phyloP scores from a whole-genome alignment of 2,329 filamentous ascomycete genomes.

The Uncinocarpus reesii region DNA sequence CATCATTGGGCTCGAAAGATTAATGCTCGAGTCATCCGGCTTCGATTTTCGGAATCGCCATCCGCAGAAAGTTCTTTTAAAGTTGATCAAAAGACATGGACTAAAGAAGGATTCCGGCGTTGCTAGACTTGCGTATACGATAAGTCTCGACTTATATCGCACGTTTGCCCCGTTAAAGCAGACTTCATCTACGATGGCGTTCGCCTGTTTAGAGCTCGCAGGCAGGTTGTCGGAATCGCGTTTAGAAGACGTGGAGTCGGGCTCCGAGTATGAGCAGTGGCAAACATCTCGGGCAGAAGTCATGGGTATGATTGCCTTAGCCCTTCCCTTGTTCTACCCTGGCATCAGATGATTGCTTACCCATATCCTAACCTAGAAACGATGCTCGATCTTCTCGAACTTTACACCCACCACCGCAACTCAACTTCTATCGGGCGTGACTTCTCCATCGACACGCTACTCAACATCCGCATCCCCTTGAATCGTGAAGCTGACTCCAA shows the following conservation, averaged over 20 bases:
- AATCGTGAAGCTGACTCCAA: constrained; percentile 67
- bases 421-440: constrained; percentile 62
- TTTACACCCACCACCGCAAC: constrained; percentile 76
- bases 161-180: constrained; percentile 90
- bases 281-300: constrained; percentile 39
- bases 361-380: constrained; percentile 54
- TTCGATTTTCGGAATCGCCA: constrained; percentile 91
- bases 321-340: neutral
- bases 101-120: constrained; percentile 35
- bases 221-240: constrained; percentile 54
- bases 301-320: constrained; percentile 38
- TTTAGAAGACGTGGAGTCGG: constrained; percentile 41
- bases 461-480: constrained; percentile 74
- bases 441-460: constrained; percentile 66
- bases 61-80: constrained; percentile 74
- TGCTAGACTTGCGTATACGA: constrained; percentile 58
- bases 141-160: constrained; percentile 82
- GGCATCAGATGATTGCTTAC: constrained; percentile 4
- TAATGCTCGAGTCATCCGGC: constrained; percentile 82
- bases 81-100: constrained; percentile 56
- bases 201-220: constrained; percentile 72
- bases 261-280: constrained; percentile 42
- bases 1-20: constrained; percentile 79
- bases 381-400: constrained; percentile 77
- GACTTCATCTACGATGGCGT: constrained; percentile 70